Conservation (phyloP, 2,329 filamentous ascomycete genomes). For the Sordariomycetes sp. region DNA sequence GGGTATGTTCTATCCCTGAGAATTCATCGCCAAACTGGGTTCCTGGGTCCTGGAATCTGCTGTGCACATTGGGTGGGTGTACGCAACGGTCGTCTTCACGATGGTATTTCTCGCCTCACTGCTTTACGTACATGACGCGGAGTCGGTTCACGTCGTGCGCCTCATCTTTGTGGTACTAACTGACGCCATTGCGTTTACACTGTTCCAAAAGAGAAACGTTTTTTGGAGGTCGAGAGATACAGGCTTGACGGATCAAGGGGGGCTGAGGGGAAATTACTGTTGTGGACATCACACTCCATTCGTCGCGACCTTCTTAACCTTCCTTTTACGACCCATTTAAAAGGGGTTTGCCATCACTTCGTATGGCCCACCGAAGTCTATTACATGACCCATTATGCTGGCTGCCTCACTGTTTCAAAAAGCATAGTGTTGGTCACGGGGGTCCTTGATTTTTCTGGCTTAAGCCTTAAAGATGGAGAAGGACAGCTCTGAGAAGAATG, state of each 20-base stretch:
- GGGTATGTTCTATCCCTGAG: conserved; percentile 51
- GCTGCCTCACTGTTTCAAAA: conserved; percentile 60
- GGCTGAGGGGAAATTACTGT: neutral
- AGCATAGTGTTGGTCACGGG: conserved; percentile 71
- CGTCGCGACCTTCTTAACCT: conserved; percentile 52
- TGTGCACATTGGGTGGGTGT: conserved; percentile 66
- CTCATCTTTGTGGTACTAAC: neutral
- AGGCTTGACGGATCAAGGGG: neutral
- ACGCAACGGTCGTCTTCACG: conserved; percentile 60
- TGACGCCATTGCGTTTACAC: neutral
- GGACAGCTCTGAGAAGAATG: neutral
- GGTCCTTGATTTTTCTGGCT: conserved; percentile 67
- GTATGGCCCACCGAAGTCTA: conserved; percentile 43
- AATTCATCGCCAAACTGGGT: conserved; percentile 65
- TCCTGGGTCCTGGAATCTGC: conserved; percentile 58
- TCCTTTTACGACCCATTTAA: conserved; percentile 52
- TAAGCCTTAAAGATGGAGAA: conserved; percentile 44
- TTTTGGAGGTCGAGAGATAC: neutral
- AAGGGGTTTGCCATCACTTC: conserved; percentile 56
- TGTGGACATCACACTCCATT: conserved; percentile 12
- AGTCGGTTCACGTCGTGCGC: neutral
- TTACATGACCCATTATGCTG: conserved; percentile 52
- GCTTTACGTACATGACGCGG: conserved; percentile 44
- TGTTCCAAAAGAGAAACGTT: neutral
- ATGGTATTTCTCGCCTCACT: conserved; percentile 61